Conservation (phyloP, 176 grass and related monocot species). For the Oryza meridionalis region DNA sequence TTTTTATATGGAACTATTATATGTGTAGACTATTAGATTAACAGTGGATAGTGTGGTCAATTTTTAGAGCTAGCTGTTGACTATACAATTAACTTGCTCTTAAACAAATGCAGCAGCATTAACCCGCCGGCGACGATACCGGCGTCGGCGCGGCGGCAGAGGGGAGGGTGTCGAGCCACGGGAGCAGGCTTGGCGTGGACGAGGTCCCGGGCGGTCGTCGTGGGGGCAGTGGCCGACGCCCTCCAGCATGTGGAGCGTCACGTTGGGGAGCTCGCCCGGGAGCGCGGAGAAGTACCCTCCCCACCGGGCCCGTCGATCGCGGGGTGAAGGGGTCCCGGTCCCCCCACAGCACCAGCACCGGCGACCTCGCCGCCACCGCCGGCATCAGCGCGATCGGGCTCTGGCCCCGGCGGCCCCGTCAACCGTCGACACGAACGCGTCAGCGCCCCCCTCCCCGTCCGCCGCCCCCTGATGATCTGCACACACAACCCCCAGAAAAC, state of each 20-base stretch:
- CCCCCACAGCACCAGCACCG: constrained; percentile 82
- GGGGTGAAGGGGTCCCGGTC: constrained; percentile 89
- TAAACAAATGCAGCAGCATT: not conserved
- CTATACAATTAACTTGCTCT: no score
- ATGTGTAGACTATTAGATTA: no score
- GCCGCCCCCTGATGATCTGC: constrained; percentile 77
- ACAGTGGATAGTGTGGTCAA: no score
- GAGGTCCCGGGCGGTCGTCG: constrained; percentile 81
- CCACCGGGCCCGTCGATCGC: constrained; percentile 83
- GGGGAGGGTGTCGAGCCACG: not conserved
- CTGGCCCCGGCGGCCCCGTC: constrained; percentile 76
- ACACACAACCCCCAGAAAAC: not conserved
- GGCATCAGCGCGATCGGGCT: constrained; percentile 77
- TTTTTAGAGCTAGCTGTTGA: no score
- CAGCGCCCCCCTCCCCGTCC: constrained; percentile 67
- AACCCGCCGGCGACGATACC: not conserved
- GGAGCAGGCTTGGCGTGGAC: constrained; percentile 82
- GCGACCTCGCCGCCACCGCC: constrained; percentile 51
- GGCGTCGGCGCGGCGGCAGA: not conserved
- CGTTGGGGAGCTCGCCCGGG: constrained; percentile 59
- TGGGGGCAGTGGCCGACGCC: constrained; percentile 90
- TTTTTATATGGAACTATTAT: no score
- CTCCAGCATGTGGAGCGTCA: constrained; percentile 67
- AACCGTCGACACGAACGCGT: constrained; percentile 95
- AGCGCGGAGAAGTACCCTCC: constrained; percentile 78